Evolutionary conservation across 768 basidiomycete genomes (phyloP).

Genomic region (Kwoniella newhampshirensis): DNA sequence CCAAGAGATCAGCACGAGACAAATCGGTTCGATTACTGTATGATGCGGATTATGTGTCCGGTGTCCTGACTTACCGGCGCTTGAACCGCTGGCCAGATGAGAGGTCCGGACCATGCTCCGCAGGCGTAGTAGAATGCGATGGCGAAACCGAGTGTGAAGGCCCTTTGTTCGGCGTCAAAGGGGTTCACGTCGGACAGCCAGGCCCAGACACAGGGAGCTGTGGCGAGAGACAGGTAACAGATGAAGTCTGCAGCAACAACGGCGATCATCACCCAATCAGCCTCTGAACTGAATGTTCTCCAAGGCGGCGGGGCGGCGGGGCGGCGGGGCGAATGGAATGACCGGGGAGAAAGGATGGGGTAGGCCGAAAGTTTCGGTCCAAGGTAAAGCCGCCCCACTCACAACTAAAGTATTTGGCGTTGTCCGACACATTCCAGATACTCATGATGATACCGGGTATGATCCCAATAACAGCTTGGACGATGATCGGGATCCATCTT

Average conservation of each 20-base stretch:
- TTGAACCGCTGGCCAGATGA: constrained; percentile 44
- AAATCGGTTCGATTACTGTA: neutral
- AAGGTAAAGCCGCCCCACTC: too few relatives aligned
- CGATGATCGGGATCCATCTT: constrained; percentile 40
- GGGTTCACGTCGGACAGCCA: constrained; percentile 48
- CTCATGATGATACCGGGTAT: constrained; percentile 46
- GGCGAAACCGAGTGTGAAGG: constrained; percentile 43
- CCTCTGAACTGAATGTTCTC: too few relatives aligned
- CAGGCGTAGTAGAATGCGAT: constrained; percentile 47
- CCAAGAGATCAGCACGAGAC: neutral
- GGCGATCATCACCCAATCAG: too few relatives aligned
- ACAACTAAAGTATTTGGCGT: constrained; percentile 47
- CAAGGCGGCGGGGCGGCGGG: too few relatives aligned
- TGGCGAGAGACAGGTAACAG: constrained; percentile 37
- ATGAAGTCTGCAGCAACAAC: too few relatives aligned
- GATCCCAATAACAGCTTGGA: constrained; percentile 36
- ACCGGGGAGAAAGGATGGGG: too few relatives aligned
- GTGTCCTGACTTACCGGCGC: constrained; percentile 26
- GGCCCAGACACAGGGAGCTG: constrained; percentile 44
- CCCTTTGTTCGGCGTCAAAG: constrained; percentile 45
- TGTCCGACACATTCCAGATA: constrained; percentile 43
- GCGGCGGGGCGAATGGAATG: too few relatives aligned
- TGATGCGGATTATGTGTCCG: too few relatives aligned
- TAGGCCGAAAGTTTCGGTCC: too few relatives aligned
- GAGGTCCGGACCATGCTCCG: constrained; percentile 41